Evolutionary conservation across 495 filamentous ascomycete genomes (phyloP), one percentile per base, ranked within the genome.

Genomic region (Penicillium cinerascens): DNA sequence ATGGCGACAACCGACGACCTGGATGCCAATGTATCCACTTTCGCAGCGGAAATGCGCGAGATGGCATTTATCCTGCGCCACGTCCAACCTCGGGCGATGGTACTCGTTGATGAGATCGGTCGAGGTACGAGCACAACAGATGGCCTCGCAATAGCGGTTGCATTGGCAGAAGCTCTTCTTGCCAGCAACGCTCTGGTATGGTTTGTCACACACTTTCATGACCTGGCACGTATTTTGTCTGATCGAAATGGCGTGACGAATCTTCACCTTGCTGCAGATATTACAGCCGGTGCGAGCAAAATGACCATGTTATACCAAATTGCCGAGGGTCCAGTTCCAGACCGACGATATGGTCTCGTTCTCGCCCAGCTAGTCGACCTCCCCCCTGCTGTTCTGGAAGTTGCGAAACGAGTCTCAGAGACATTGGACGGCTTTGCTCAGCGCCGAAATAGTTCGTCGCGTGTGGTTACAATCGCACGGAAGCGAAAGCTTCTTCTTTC

Each of bases 41-140:
- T 97, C 62, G 89, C 88, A 0, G 81, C 91, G 13, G 95, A 97
- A 70, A 96, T 98, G 93, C 79, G 88, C 42, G 95, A 97, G 64
- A 96, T 89, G 66, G 91, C 91, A 15, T 91, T 95, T 65, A 96
- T 97, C 54, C 72, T 97, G 4, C 78, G 80, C 63, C 88, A 92
- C 53, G 77, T 93, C 49, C 85, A 91, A 54, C 74, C 76, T 6
- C 74, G 80, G 15, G 91, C 89, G 60, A 73, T 96, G 67, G 83
- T 87, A 15, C 88, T 98, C 41, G 82, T 97, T 53, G 95, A 98
- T 61, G 93, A 98, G 62, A 83, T 98, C 21, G 92, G 93, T 15
- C 82, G 93, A 18, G 95, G 92, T 7, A 97, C 95, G 10, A 92
- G 89, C 64, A 89, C 87, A 1, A 81, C 84, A 39, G 95, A 97